These are phyloP conservation scores for Limonomyces culmigenus DNA, from an alignment of 1,284 basidiomycete genomes.

Conservation along the genomic window DNA sequence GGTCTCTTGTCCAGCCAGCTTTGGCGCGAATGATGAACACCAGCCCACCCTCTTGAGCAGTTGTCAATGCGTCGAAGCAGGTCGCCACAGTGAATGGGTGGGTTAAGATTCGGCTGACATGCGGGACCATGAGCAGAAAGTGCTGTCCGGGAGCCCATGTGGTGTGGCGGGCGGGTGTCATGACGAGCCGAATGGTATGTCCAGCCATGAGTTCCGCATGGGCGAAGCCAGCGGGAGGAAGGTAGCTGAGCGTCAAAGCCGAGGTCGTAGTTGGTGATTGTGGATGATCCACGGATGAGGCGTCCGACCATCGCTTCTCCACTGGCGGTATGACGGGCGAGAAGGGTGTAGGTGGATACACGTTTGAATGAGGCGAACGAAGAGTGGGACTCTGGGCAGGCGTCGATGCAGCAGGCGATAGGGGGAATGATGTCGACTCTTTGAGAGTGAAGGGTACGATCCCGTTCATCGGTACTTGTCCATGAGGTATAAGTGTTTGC, in stretches of 20 bases:
- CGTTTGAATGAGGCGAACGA: background rate
- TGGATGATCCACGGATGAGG: no score
- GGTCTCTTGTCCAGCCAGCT: constrained; percentile 57
- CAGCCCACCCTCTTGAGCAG: constrained; percentile 35
- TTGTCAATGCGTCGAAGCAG: constrained; percentile 38
- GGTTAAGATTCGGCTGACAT: constrained; percentile 46
- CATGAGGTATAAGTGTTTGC: no score
- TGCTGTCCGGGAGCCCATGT: constrained; percentile 71
- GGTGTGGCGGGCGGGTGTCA: constrained; percentile 42
- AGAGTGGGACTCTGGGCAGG: background rate
- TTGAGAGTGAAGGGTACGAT: background rate
- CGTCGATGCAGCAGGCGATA: background rate
- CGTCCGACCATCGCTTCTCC: no score
- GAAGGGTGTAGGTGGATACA: constrained; percentile 3
- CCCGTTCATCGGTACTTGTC: no score
- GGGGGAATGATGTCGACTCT: no score
- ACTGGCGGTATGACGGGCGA: constrained; percentile 7
- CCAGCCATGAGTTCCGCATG: constrained; percentile 70
- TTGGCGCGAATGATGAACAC: constrained; percentile 65
- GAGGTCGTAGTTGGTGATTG: no score
- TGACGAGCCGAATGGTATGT: constrained; percentile 56
- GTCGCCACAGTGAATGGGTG: constrained; percentile 77
- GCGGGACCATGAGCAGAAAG: constrained; percentile 59
- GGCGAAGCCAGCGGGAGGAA: constrained; percentile 52
- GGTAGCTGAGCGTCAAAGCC: no score